phyloP scores from a whole-genome alignment of 176 grass and related monocot species.

The Musa beccarii region DNA sequence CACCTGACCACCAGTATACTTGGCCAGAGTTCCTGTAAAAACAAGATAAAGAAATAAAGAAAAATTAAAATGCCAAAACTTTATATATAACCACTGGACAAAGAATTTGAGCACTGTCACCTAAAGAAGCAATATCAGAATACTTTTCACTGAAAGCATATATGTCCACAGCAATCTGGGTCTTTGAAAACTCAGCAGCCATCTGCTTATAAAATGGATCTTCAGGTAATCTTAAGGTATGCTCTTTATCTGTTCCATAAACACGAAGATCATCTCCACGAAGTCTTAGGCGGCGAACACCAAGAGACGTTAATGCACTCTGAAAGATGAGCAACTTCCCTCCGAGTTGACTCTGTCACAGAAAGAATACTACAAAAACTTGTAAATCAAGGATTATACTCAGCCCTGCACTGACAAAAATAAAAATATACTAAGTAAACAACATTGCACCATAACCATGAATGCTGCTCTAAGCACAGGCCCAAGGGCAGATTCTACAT shows the following conservation, averaged over 20 bases:
- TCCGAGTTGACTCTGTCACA: slow-evolving; percentile 71
- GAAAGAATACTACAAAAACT: slow-evolving; percentile 7
- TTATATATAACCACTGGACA: slow-evolving; percentile 1
- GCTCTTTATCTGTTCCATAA: slow-evolving; percentile 94
- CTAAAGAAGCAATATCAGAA: slow-evolving; percentile 79
- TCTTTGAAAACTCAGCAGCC: slow-evolving; percentile 94
- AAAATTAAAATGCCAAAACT: slow-evolving; percentile 1
- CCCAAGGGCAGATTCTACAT: slow-evolving; percentile 88
- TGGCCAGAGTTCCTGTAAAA: slow-evolving; percentile 60
- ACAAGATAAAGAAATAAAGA: slow-evolving; percentile 15
- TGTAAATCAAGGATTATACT: background rate
- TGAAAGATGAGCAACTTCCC: slow-evolving; percentile 87
- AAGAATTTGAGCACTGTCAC: slow-evolving; percentile 25
- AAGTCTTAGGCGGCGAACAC: slow-evolving; percentile 69
- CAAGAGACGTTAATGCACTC: slow-evolving; percentile 84
- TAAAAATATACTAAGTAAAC: background rate
- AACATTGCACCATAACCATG: slow-evolving; percentile 80
- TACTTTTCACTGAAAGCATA: slow-evolving; percentile 87
- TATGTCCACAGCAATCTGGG: slow-evolving; percentile 71
- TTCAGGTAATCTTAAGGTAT: slow-evolving; percentile 62
- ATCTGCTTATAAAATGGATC: slow-evolving; percentile 97
- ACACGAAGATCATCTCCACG: slow-evolving; percentile 79
- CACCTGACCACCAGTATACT: slow-evolving; percentile 95
- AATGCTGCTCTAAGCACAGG: slow-evolving; percentile 81
- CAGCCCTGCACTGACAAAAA: background rate